A percentile compares a stretch with the other conserved stretches of the same genome.
Conservation (phyloP, 768 basidiomycete species). For the Panus rudis region DNA sequence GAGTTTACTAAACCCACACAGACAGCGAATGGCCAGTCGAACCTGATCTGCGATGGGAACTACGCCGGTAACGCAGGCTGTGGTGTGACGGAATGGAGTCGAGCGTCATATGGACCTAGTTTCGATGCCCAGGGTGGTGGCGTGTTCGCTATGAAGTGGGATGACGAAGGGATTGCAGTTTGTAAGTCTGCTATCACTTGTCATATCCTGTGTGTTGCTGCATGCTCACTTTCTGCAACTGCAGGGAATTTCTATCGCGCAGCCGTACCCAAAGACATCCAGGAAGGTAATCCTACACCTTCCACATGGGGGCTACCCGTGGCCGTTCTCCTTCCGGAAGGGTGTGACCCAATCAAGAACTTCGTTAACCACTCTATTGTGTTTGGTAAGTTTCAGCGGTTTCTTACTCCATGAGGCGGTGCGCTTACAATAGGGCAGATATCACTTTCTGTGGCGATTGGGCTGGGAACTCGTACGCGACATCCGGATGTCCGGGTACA, state of each 20-base stretch:
- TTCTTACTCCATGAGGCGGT: background rate
- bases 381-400: slow-evolving; percentile 46
- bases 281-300: slow-evolving; percentile 54
- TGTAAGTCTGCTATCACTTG: slow-evolving; percentile 41
- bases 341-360: slow-evolving; percentile 50
- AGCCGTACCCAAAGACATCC: slow-evolving; percentile 64
- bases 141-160: slow-evolving; percentile 88
- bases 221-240: background rate
- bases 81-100: slow-evolving; percentile 71
- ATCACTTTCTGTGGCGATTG: slow-evolving; percentile 85
- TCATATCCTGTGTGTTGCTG: background rate
- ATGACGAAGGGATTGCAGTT: slow-evolving; percentile 64
- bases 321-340: slow-evolving; percentile 45
- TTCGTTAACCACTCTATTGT: slow-evolving; percentile 70
- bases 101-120: slow-evolving; percentile 74
- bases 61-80: slow-evolving; percentile 64
- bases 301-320: slow-evolving; percentile 63
- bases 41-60: slow-evolving; percentile 38
- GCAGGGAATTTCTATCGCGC: slow-evolving; percentile 80
- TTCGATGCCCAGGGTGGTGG: slow-evolving; percentile 80
- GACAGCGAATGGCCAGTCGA: slow-evolving; percentile 42
- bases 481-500: slow-evolving; percentile 69
- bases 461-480: slow-evolving; percentile 77
- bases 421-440: slow-evolving; percentile 36
- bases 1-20: slow-evolving; percentile 12